Evolutionary conservation across 441 rosid genomes (phyloP).

Genomic region (Sinapis alba): DNA sequence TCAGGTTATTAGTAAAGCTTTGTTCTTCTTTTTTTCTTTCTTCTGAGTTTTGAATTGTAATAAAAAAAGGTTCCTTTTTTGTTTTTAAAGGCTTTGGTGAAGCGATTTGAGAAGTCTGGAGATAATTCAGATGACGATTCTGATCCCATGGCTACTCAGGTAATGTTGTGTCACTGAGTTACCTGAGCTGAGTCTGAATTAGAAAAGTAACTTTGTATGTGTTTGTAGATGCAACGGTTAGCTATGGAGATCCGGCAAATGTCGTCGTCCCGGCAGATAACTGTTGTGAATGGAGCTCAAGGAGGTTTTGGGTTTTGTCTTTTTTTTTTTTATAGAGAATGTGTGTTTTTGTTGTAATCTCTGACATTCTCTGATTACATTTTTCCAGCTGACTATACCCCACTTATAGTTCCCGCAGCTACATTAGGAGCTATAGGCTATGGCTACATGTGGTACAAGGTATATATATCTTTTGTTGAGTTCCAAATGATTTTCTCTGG

Average conservation of each 20-base stretch:
- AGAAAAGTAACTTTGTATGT: slow-evolving; percentile 8
- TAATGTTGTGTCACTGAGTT: slow-evolving; percentile 28
- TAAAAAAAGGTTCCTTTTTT: background rate
- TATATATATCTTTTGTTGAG: slow-evolving; percentile 36
- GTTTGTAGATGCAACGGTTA: slow-evolving; percentile 62
- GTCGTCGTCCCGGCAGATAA: slow-evolving; percentile 68
- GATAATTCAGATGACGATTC: slow-evolving; percentile 55
- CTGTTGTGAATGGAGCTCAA: slow-evolving; percentile 82
- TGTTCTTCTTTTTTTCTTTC: background rate
- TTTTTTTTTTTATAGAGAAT: background rate
- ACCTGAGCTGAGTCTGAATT: background rate
- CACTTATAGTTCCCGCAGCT: slow-evolving; percentile 77
- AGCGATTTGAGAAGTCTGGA: slow-evolving; percentile 59
- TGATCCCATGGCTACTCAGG: slow-evolving; percentile 61
- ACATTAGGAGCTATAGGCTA: slow-evolving; percentile 90
- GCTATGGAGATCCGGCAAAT: slow-evolving; percentile 67
- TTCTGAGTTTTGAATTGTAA: background rate
- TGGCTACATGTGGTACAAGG: slow-evolving; percentile 99
- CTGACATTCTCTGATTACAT: background rate
- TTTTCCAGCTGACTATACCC: slow-evolving; percentile 56
- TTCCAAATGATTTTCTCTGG: too few relatives aligned
- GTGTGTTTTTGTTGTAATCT: background rate
- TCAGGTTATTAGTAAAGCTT: slow-evolving; percentile 25
- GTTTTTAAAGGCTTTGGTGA: slow-evolving; percentile 50
- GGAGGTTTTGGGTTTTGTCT: slow-evolving; percentile 44